phyloP scores from a whole-genome alignment of 2,329 filamentous ascomycete species.

The Lachnellula suecica region DNA sequence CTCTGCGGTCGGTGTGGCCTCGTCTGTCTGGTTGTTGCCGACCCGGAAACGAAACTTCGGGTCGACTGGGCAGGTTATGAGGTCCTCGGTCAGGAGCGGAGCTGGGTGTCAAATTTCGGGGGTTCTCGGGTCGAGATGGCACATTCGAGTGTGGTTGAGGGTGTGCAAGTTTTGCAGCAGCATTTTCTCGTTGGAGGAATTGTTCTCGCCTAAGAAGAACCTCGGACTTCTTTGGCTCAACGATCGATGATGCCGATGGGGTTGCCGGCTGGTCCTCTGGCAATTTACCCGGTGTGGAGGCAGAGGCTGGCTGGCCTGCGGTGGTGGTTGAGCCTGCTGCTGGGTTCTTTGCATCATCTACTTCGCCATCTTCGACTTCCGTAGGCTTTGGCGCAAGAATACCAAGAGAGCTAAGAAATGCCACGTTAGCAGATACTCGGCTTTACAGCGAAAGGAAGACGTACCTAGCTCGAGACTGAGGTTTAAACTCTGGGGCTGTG shows the following conservation, averaged over 20 bases:
- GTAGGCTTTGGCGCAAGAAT: constrained; percentile 31
- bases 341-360: constrained; percentile 55
- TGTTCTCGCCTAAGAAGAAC: constrained; percentile 27
- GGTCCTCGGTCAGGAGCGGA: constrained; percentile 20
- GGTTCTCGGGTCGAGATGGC: constrained; percentile 24
- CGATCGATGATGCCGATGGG: constrained; percentile 6
- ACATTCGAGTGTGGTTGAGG: constrained; percentile 14
- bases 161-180: constrained; percentile 24
- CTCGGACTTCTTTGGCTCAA: constrained; percentile 27
- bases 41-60: constrained; percentile 32
- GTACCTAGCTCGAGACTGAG: constrained; percentile 39
- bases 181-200: constrained; percentile 27
- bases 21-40: constrained; percentile 30
- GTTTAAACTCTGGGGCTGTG: constrained; percentile 65
- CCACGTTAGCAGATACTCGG: too few species aligned
- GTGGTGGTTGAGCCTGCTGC: constrained; percentile 3
- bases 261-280: constrained; percentile 4
- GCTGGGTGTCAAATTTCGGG: constrained; percentile 12
- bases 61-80: constrained; percentile 30
- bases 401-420: constrained; percentile 30
- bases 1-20: constrained; percentile 32
- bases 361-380: constrained; percentile 72
- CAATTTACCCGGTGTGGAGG: background rate
- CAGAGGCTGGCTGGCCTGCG: background rate
- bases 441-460: too few species aligned